phyloP scores from a whole-genome alignment of 2,329 filamentous ascomycete genomes.

The Diaporthe australafricana region DNA sequence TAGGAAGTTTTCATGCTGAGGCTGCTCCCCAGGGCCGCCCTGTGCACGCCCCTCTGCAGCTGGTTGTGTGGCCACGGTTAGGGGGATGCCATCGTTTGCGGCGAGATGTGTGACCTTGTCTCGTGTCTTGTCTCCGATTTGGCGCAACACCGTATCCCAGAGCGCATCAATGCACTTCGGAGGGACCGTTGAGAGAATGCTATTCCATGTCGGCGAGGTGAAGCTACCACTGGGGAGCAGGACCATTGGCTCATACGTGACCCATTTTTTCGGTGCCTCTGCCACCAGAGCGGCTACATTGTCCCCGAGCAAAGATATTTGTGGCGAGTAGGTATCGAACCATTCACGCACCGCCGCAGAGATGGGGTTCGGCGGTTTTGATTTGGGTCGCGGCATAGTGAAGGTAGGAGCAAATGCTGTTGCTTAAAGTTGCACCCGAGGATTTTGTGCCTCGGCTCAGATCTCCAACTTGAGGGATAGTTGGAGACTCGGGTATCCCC shows the following conservation, averaged over 20 bases:
- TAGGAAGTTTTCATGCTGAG: constrained; percentile 72
- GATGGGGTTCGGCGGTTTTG: constrained; percentile 51
- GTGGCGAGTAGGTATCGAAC: constrained; percentile 40
- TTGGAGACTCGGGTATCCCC: constrained; percentile 15
- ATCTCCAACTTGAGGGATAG: not conserved
- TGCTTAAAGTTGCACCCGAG: constrained; percentile 1
- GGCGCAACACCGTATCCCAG: constrained; percentile 61
- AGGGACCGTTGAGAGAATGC: constrained; percentile 46
- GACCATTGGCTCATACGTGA: constrained; percentile 70
- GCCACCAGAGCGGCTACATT: constrained; percentile 47
- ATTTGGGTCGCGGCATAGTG: constrained; percentile 39
- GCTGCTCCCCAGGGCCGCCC: constrained; percentile 26
- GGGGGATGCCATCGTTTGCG: constrained; percentile 71
- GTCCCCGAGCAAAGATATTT: constrained; percentile 17
- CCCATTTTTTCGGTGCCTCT: constrained; percentile 67
- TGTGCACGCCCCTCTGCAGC: not conserved
- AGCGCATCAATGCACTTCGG: constrained; percentile 48
- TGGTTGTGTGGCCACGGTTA: constrained; percentile 45
- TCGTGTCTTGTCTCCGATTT: constrained; percentile 56
- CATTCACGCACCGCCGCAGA: constrained; percentile 50
- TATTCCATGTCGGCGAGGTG: constrained; percentile 53
- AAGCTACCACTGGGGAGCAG: constrained; percentile 71
- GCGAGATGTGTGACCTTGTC: constrained; percentile 66
- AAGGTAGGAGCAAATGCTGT: not conserved
- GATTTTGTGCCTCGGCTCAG: constrained; percentile 32